These are phyloP conservation scores for Hansenula anomala DNA, from an alignment of 1,139 yeast genomes.

Conservation along the genomic window DNA sequence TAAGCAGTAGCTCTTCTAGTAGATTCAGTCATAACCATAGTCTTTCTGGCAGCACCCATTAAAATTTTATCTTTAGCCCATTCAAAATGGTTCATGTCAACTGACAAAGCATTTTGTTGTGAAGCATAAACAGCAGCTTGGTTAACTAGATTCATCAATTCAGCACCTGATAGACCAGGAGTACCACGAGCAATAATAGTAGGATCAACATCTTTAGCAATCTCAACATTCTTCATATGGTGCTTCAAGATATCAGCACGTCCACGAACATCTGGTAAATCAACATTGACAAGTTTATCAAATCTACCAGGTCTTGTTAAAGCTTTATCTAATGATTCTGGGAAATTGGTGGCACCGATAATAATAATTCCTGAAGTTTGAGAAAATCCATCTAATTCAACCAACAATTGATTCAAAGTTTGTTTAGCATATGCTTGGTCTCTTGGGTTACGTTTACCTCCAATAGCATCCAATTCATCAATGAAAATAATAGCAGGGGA, in stretches of 20 bases:
- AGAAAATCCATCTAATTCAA: slow-evolving; percentile 94
- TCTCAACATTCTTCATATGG: slow-evolving; percentile 88
- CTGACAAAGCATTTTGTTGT: slow-evolving; percentile 84
- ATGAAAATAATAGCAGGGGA: slow-evolving; percentile 97
- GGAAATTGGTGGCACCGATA: slow-evolving; percentile 98
- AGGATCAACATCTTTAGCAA: slow-evolving; percentile 82
- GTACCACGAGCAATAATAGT: slow-evolving; percentile 92
- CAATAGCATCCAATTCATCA: slow-evolving; percentile 97
- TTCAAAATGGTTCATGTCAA: slow-evolving; percentile 88
- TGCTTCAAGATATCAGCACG: slow-evolving; percentile 88
- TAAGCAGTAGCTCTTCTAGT: slow-evolving; percentile 91
- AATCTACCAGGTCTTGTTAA: slow-evolving; percentile 97
- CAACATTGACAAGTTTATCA: slow-evolving; percentile 93
- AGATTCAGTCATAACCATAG: slow-evolving; percentile 96
- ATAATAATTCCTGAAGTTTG: slow-evolving; percentile 91
- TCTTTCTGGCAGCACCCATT: slow-evolving; percentile 96
- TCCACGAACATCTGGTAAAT: slow-evolving; percentile 96
- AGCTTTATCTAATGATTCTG: slow-evolving; percentile 94
- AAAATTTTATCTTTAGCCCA: slow-evolving; percentile 99
- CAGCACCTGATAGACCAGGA: slow-evolving; percentile 97
- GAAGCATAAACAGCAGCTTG: slow-evolving; percentile 98
- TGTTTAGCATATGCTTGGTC: slow-evolving; percentile 98
- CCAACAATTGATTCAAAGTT: slow-evolving; percentile 90
- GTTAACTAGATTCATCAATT: slow-evolving; percentile 87
- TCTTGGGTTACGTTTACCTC: slow-evolving; percentile 94